A percentile compares a stretch with the other conserved stretches of the same genome.
phyloP scores from a whole-genome alignment of 148 eudicot genomes.

The Chenopodium suecicum region DNA sequence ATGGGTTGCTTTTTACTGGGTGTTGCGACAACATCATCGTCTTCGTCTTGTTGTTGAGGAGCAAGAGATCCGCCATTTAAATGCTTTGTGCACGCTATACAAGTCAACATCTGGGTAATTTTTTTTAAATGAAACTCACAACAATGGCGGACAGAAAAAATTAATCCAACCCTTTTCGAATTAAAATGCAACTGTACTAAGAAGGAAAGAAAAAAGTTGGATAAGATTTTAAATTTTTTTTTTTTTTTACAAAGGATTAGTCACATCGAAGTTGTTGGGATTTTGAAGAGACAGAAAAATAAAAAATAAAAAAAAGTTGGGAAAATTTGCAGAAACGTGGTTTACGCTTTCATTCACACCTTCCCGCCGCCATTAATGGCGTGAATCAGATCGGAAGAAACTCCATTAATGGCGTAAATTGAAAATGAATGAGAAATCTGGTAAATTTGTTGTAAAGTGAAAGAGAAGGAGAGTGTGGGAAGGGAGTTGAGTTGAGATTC shows the following conservation, averaged over 20 bases:
- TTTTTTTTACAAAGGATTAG: constrained; percentile 2
- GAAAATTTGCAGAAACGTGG: neutral
- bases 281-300: neutral
- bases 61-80: constrained; percentile 51
- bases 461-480: neutral
- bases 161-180: too few species aligned
- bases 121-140: neutral
- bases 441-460: neutral
- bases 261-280: constrained; percentile 1
- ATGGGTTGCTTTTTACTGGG: constrained; percentile 72
- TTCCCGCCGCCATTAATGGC: constrained; percentile 10
- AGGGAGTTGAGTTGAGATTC: neutral
- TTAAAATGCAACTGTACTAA: too few species aligned
- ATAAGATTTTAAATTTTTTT: too few species aligned
- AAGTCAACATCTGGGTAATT: constrained; percentile 49
- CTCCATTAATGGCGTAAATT: neutral
- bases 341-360: neutral
- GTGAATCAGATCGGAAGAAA: neutral
- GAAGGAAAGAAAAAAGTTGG: too few species aligned
- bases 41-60: constrained; percentile 30
- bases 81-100: constrained; percentile 71
- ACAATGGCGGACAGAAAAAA: neutral
- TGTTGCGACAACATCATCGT: constrained; percentile 52
- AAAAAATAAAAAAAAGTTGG: too few species aligned
- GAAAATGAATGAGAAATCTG: neutral